These are phyloP conservation scores for Cinnamomum micranthum DNA, from an alignment of 164 flowering plant genomes.

Conservation along the genomic window DNA sequence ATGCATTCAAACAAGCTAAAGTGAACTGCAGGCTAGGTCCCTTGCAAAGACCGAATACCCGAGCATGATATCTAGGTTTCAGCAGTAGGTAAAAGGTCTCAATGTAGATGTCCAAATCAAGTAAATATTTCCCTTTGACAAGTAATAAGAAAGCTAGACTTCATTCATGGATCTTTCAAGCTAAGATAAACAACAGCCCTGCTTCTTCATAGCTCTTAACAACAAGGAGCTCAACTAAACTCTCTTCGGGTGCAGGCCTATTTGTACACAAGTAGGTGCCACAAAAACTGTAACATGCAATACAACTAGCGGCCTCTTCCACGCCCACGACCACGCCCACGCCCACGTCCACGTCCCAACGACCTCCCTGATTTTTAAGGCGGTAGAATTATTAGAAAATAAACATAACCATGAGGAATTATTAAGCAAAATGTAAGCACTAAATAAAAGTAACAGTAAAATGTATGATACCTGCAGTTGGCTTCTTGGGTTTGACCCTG, in stretches of 20 bases:
- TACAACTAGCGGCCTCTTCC: slow-evolving; percentile 66
- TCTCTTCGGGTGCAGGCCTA: slow-evolving; percentile 7
- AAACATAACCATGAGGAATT: not conserved
- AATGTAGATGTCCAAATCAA: not conserved
- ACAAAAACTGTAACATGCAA: slow-evolving; percentile 10
- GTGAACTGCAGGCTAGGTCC: too few relatives aligned
- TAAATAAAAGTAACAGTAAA: not conserved
- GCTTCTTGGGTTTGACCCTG: slow-evolving; percentile 85
- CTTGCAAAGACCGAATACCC: too few relatives aligned
- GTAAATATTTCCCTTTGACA: not conserved
- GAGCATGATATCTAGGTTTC: too few relatives aligned
- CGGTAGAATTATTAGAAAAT: not conserved
- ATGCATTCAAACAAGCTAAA: too few relatives aligned
- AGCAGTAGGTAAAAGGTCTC: too few relatives aligned
- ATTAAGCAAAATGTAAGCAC: not conserved
- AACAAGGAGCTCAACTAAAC: not conserved
- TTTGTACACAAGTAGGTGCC: slow-evolving; percentile 10
- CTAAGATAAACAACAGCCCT: not conserved
- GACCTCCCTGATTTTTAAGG: slow-evolving; percentile 47
- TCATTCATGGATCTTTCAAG: not conserved
- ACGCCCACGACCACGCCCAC: slow-evolving; percentile 91
- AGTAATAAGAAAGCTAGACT: not conserved
- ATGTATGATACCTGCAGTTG: slow-evolving; percentile 59
- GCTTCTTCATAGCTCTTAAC: not conserved
- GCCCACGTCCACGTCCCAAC: slow-evolving; percentile 82